Conservation (phyloP, 2,329 filamentous ascomycete species). For the Ophiostoma novo-ulmi region DNA sequence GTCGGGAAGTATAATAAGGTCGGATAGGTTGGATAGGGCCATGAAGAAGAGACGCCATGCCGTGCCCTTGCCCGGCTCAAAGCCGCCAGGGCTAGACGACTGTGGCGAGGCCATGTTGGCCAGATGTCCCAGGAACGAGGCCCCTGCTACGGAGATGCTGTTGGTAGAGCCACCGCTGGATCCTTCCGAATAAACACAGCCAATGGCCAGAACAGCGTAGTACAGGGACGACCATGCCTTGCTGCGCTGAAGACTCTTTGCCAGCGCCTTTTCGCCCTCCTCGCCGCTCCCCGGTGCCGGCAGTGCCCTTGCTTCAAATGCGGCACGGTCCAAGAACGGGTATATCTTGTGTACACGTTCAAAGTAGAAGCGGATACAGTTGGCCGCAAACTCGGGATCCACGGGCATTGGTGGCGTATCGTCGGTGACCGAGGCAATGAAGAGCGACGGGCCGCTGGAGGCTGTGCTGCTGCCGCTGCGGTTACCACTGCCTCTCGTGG, state of each 20-base stretch:
- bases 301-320: constrained; percentile 35
- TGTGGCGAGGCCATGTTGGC: neutral
- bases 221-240: constrained; percentile 39
- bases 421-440: neutral
- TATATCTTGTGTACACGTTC: constrained; percentile 37
- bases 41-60: constrained; percentile 40
- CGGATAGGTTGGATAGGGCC: constrained; percentile 36
- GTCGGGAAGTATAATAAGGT: constrained; percentile 33
- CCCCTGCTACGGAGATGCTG: neutral
- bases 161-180: constrained; percentile 17
- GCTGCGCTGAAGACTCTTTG: constrained; percentile 29
- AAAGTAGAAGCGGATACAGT: constrained; percentile 35
- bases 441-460: neutral
- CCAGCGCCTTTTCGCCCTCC: constrained; percentile 27
- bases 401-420: neutral
- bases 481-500: neutral
- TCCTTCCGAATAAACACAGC: constrained; percentile 32
- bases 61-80: constrained; percentile 37
- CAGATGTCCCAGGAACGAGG: neutral
- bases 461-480: neutral
- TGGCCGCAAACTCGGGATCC: constrained; percentile 17
- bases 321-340: constrained; percentile 38
- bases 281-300: constrained; percentile 26
- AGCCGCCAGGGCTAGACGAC: constrained; percentile 25
- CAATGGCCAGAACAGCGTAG: constrained; percentile 37